These are phyloP conservation scores for Theileria sp. DNA, from an alignment of 169 alveolate species.

Conservation along the genomic window DNA sequence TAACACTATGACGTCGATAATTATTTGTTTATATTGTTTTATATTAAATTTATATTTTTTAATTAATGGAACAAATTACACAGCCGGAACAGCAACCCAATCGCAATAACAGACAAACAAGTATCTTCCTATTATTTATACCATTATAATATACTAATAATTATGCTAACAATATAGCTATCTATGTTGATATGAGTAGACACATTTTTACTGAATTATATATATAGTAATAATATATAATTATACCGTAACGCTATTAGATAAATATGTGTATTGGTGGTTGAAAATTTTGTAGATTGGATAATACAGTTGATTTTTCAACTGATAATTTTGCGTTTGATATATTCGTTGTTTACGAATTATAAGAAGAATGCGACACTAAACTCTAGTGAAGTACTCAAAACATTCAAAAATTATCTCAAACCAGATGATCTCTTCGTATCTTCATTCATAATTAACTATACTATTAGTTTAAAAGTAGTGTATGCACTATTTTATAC, in stretches of 20 bases:
- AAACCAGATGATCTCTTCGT: conserved; percentile 27
- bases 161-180: neutral
- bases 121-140: neutral
- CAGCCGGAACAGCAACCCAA: neutral
- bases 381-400: conserved; percentile 6
- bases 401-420: conserved; percentile 23
- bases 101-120: neutral
- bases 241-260: too few species aligned
- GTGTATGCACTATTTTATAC: too few species aligned
- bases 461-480: too few species aligned
- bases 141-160: too few species aligned
- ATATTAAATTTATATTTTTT: neutral
- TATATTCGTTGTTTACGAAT: conserved; percentile 22
- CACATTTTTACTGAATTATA: neutral
- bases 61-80: neutral
- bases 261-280: neutral
- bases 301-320: conserved; percentile 34
- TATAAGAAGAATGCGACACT: conserved; percentile 14
- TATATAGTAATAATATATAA: too few species aligned
- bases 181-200: neutral
- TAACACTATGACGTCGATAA: neutral
- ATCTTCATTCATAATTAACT: neutral
- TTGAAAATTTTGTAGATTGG: conserved; percentile 25
- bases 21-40: neutral
- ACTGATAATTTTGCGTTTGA: conserved; percentile 19